Evolutionary conservation across 768 basidiomycete genomes (phyloP).

Genomic region (Cantharellus cinnabarinus): DNA sequence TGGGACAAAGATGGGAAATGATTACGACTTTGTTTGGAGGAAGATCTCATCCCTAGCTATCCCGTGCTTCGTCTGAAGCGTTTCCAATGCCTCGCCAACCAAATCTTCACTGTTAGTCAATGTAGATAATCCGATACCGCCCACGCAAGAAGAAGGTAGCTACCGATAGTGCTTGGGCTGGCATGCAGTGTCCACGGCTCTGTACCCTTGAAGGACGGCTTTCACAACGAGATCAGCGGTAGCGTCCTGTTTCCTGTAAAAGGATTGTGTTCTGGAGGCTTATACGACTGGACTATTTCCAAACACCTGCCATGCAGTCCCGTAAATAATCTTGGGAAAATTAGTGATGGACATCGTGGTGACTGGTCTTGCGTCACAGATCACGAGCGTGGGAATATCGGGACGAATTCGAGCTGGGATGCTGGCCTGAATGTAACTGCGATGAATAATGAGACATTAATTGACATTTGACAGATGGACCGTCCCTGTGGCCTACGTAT

Average conservation of each 20-base stretch:
- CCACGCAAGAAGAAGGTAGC: slow-evolving; percentile 5
- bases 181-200: slow-evolving; percentile 55
- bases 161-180: slow-evolving; percentile 59
- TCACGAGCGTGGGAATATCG: too few relatives aligned
- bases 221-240: slow-evolving; percentile 46
- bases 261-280: not conserved
- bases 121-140: not conserved
- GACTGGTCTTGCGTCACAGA: too few relatives aligned
- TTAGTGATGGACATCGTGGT: slow-evolving; percentile 9
- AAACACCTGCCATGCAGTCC: slow-evolving; percentile 21
- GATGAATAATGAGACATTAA: too few relatives aligned
- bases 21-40: slow-evolving; percentile 54
- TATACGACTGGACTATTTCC: not conserved
- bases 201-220: slow-evolving; percentile 58
- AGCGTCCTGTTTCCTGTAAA: slow-evolving; percentile 50
- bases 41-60: slow-evolving; percentile 51
- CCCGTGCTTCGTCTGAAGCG: slow-evolving; percentile 33
- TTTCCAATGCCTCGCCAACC: slow-evolving; percentile 51
- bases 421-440: too few relatives aligned
- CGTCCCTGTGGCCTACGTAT: too few relatives aligned
- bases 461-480: too few relatives aligned
- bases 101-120: slow-evolving; percentile 42
- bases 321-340: slow-evolving; percentile 19
- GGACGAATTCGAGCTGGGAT: too few relatives aligned
- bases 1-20: too few relatives aligned